Evolutionary conservation across 2,329 filamentous ascomycete genomes (phyloP).

Genomic region (Botryotinia globosa): DNA sequence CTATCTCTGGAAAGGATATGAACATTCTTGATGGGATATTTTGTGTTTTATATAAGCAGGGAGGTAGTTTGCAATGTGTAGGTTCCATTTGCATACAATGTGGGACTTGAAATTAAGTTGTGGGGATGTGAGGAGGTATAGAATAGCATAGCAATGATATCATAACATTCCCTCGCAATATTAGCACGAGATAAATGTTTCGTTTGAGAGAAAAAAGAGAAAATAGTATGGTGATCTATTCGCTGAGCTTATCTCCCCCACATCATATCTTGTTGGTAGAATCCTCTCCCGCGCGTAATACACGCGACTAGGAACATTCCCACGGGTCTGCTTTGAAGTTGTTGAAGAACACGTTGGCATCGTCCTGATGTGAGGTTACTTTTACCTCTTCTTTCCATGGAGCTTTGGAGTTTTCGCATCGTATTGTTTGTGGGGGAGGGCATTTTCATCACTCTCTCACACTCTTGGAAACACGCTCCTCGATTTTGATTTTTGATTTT

Average conservation of each 20-base stretch:
- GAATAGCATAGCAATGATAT: slow-evolving; percentile 8
- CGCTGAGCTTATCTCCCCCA: not conserved
- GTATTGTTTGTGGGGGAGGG: no score
- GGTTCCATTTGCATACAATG: not conserved
- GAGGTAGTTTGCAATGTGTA: not conserved
- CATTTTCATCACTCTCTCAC: no score
- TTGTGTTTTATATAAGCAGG: not conserved
- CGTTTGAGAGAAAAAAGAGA: not conserved
- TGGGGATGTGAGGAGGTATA: not conserved
- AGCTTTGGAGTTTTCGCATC: no score
- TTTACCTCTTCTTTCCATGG: no score
- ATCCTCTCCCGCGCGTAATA: not conserved
- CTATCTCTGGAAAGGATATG: not conserved
- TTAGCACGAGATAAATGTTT: not conserved
- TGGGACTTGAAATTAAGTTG: not conserved
- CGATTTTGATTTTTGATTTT: no score
- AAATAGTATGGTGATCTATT: not conserved
- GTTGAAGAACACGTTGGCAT: no score
- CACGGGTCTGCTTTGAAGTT: not conserved
- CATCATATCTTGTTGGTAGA: not conserved
- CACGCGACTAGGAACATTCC: not conserved
- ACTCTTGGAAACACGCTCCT: no score
- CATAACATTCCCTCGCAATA: not conserved
- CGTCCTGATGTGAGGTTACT: no score
- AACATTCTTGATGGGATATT: not conserved